Evolutionary conservation across 2,329 filamentous ascomycete genomes (phyloP).

Genomic region (Helicocarpus griseus): DNA sequence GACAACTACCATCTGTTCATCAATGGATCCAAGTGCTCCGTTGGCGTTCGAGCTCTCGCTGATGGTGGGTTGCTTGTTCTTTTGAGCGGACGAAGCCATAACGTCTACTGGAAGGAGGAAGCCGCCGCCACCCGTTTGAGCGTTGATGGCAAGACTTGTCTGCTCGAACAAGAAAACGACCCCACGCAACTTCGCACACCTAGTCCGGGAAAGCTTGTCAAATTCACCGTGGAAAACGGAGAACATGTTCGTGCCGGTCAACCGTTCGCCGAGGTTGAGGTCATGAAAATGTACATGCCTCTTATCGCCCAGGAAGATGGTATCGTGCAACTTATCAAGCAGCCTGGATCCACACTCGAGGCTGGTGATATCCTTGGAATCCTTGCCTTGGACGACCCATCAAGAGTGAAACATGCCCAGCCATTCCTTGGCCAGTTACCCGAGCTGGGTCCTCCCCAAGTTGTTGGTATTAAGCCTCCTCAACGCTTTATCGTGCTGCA

Average conservation of each 20-base stretch:
- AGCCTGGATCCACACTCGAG: slow-evolving; percentile 93
- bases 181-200: slow-evolving; percentile 92
- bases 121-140: slow-evolving; percentile 90
- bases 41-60: slow-evolving; percentile 83
- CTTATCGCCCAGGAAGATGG: slow-evolving; percentile 90
- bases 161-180: slow-evolving; percentile 98
- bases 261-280: slow-evolving; percentile 92
- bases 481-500: slow-evolving; percentile 74
- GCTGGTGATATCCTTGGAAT: slow-evolving; percentile 98
- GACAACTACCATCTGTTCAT: slow-evolving; percentile 98
- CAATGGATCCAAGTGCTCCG: slow-evolving; percentile 92
- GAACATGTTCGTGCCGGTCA: slow-evolving; percentile 87
- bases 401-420: slow-evolving; percentile 91
- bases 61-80: slow-evolving; percentile 90
- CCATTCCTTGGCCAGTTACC: slow-evolving; percentile 88
- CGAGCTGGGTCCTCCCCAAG: slow-evolving; percentile 71
- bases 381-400: slow-evolving; percentile 86
- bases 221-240: slow-evolving; percentile 93
- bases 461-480: slow-evolving; percentile 82
- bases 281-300: slow-evolving; percentile 99
- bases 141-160: slow-evolving; percentile 94
- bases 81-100: slow-evolving; percentile 87
- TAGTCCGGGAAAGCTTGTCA: slow-evolving; percentile 94
- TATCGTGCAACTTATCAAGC: slow-evolving; percentile 96
- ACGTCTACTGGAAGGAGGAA: slow-evolving; percentile 99